A percentile compares a stretch with the other conserved stretches of the same genome.
These are phyloP conservation scores for Microsporum canis DNA, from an alignment of 2,329 filamentous ascomycete species.

Conservation along the genomic window DNA sequence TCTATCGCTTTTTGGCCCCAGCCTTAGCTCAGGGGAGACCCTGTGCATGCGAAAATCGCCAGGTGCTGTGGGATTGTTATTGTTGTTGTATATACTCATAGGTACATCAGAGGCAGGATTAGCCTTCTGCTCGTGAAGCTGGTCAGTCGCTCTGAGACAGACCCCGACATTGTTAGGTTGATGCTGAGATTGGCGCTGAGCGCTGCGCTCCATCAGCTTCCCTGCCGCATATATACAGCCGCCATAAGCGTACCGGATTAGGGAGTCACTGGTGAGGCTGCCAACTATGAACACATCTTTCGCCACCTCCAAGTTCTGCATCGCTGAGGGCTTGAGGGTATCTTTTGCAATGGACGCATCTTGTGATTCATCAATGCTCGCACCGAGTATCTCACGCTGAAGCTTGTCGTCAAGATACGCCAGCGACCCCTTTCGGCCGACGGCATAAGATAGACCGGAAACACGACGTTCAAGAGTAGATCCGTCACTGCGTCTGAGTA, in stretches of 20 bases:
- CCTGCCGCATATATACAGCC: conserved; percentile 48
- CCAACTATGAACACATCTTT: conserved; percentile 46
- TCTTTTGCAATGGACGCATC: conserved; percentile 39
- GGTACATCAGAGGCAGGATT: background rate
- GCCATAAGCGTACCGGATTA: conserved; percentile 49
- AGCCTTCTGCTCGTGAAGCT: background rate
- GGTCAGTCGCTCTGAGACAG: background rate
- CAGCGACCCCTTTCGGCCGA: conserved; percentile 46
- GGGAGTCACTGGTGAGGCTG: conserved; percentile 49
- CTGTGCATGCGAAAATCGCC: background rate
- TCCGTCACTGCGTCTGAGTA: conserved; percentile 35
- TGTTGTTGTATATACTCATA: background rate
- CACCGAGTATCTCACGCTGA: conserved; percentile 37
- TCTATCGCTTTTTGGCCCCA: background rate
- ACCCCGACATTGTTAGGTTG: background rate
- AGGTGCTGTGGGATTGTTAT: background rate
- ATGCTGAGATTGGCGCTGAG: background rate
- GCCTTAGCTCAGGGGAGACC: background rate
- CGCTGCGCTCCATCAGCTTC: conserved; percentile 31
- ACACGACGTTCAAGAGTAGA: conserved; percentile 36
- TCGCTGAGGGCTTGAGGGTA: conserved; percentile 43
- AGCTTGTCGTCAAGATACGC: conserved; percentile 40
- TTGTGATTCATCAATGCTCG: conserved; percentile 12
- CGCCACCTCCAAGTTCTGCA: conserved; percentile 43
- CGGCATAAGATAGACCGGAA: conserved; percentile 43